phyloP scores from a whole-genome alignment of 2,329 filamentous ascomycete species.

The Allantophomopsis lycopodina region DNA sequence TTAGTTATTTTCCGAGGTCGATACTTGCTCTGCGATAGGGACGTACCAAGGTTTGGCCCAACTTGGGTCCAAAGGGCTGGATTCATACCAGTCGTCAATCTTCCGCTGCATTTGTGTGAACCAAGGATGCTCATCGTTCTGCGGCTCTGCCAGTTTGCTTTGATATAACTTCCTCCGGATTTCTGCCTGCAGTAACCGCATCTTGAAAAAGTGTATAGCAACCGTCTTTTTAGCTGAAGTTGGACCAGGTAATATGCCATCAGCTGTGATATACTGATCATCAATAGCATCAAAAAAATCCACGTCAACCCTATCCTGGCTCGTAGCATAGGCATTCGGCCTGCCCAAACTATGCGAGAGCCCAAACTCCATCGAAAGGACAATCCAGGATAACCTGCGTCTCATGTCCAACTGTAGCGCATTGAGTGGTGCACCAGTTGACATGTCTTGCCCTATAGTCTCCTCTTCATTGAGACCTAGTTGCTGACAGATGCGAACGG shows the following conservation, averaged over 20 bases:
- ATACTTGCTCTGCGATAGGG: neutral
- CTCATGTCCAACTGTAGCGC: constrained; percentile 78
- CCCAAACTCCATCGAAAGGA: constrained; percentile 78
- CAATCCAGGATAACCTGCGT: constrained; percentile 75
- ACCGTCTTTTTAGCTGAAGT: constrained; percentile 74
- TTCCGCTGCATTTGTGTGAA: constrained; percentile 69
- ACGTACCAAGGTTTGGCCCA: constrained; percentile 69
- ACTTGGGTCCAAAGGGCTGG: constrained; percentile 53
- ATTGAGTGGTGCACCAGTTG: constrained; percentile 45
- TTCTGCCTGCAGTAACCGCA: constrained; percentile 78
- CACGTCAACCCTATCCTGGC: constrained; percentile 72
- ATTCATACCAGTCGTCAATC: constrained; percentile 66
- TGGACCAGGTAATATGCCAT: constrained; percentile 60
- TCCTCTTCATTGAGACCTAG: constrained; percentile 80
- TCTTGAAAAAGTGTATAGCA: constrained; percentile 85
- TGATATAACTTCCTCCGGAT: constrained; percentile 79
- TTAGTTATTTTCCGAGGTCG: constrained; percentile 1
- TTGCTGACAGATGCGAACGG: constrained; percentile 77
- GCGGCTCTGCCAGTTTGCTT: constrained; percentile 63
- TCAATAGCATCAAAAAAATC: constrained; percentile 71
- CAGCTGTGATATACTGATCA: constrained; percentile 68
- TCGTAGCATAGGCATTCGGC: constrained; percentile 72
- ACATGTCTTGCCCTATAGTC: constrained; percentile 54
- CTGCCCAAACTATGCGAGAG: constrained; percentile 80
- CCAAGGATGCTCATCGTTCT: constrained; percentile 75